Conservation (phyloP, 2,329 filamentous ascomycete genomes). For the Coleophoma eucalyptorum region DNA sequence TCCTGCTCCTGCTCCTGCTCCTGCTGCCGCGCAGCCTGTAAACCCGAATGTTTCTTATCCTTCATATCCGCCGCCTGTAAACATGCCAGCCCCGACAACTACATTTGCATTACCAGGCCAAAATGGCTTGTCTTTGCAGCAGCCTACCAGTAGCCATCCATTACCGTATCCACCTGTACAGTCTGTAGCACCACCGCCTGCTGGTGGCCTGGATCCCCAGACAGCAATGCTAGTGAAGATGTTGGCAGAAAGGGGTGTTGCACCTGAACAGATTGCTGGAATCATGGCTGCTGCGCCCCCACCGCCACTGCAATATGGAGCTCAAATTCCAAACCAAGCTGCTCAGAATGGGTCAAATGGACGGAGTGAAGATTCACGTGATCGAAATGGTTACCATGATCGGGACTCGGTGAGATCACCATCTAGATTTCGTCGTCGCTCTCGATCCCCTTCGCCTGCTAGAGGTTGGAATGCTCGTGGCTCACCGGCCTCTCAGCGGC, state of each 20-base stretch:
- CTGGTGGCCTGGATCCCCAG: slow-evolving; percentile 38
- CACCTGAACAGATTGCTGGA: slow-evolving; percentile 66
- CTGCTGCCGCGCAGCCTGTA: slow-evolving; percentile 25
- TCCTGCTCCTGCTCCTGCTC: slow-evolving; percentile 19
- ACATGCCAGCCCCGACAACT: slow-evolving; percentile 37
- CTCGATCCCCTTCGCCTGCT: slow-evolving; percentile 76
- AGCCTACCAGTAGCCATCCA: slow-evolving; percentile 31
- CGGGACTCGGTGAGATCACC: slow-evolving; percentile 55
- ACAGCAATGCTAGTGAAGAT: slow-evolving; percentile 69
- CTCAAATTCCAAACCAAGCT: slow-evolving; percentile 20
- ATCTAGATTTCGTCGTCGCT: slow-evolving; percentile 55
- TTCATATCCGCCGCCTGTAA: slow-evolving; percentile 54
- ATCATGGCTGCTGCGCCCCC: slow-evolving; percentile 37
- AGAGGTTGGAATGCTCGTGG: slow-evolving; percentile 66
- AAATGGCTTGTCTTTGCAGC: slow-evolving; percentile 32
- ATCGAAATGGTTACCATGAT: slow-evolving; percentile 50
- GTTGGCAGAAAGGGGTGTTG: slow-evolving; percentile 70
- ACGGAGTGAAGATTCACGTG: slow-evolving; percentile 46
- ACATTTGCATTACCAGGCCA: slow-evolving; percentile 23
- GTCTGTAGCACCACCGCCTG: slow-evolving; percentile 29
- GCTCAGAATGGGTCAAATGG: slow-evolving; percentile 36
- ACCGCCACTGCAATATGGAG: slow-evolving; percentile 12
- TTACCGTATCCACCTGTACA: slow-evolving; percentile 31
- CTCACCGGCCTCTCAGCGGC: slow-evolving; percentile 40
- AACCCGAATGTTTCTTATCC: slow-evolving; percentile 26